A percentile compares a stretch with the other conserved stretches of the same genome.
Conservation (phyloP, 768 basidiomycete species). For the Pleurotus djamor region DNA sequence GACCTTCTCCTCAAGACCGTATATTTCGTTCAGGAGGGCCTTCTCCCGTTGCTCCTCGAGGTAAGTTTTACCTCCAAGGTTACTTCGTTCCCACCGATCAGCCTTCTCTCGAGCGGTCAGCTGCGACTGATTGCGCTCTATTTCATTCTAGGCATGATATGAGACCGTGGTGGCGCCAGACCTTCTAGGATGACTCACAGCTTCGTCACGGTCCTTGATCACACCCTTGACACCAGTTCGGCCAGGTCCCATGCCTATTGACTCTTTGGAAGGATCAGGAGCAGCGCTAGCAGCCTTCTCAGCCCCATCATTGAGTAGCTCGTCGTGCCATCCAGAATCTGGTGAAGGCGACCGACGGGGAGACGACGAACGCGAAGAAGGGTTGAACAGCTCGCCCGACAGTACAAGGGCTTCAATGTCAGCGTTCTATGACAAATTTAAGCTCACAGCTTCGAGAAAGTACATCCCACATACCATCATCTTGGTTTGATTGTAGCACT, state of each 20-base stretch:
- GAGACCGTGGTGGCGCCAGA: background rate
- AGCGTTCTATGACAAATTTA: conserved; percentile 19
- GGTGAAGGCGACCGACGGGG: conserved; percentile 65
- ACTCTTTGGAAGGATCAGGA: conserved; percentile 30
- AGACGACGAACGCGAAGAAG: conserved; percentile 52
- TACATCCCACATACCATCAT: too few relatives aligned
- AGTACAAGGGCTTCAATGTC: conserved; percentile 73
- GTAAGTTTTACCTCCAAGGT: conserved; percentile 68
- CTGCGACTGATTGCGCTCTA: conserved; percentile 37
- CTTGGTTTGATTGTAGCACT: too few relatives aligned
- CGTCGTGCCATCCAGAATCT: conserved; percentile 54
- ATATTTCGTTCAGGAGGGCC: conserved; percentile 14
- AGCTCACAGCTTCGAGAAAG: background rate
- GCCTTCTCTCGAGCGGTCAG: conserved; percentile 51
- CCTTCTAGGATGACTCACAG: conserved; percentile 23
- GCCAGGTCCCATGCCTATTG: conserved; percentile 84
- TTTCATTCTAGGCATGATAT: conserved; percentile 14
- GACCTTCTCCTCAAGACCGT: conserved; percentile 37
- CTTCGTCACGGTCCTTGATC: conserved; percentile 78
- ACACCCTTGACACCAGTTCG: conserved; percentile 90
- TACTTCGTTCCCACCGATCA: conserved; percentile 55
- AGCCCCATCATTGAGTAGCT: conserved; percentile 42
- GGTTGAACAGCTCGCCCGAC: conserved; percentile 74
- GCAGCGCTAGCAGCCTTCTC: conserved; percentile 34
- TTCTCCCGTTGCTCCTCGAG: conserved; percentile 75